Conservation (phyloP, 2,329 filamentous ascomycete genomes). For the Teratosphaeria nubilosa region DNA sequence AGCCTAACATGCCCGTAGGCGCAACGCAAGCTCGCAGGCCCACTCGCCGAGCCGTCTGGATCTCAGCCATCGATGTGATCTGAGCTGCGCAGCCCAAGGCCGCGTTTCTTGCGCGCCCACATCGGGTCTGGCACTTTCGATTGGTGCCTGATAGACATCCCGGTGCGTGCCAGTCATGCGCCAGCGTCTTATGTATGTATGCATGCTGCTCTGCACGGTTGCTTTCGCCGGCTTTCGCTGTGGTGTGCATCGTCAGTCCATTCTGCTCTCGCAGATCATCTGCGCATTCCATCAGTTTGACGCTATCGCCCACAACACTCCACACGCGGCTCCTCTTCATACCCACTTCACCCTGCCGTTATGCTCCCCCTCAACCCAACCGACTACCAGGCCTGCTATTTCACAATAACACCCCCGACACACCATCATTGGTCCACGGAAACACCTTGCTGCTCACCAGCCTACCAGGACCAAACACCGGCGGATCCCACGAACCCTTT, state of each 20-base stretch:
- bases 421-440: slow-evolving; percentile 1
- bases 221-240: not conserved
- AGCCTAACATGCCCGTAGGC: no score
- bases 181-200: not conserved
- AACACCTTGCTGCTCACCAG: slow-evolving; percentile 4
- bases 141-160: not conserved
- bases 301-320: not conserved
- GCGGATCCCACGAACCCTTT: slow-evolving; percentile 1
- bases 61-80: not conserved
- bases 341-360: not conserved
- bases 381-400: slow-evolving; percentile 1
- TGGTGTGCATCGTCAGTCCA: not conserved
- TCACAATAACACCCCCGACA: not conserved
- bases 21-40: not conserved
- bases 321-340: not conserved
- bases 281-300: not conserved
- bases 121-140: not conserved
- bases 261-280: not conserved
- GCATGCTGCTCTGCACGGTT: not conserved
- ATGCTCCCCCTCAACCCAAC: slow-evolving; percentile 2
- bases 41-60: not conserved
- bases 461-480: not conserved
- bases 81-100: not conserved
- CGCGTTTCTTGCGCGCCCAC: not conserved
- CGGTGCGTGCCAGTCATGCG: not conserved